A percentile compares a stretch with the other conserved stretches of the same genome.
Evolutionary conservation across 805 yeast species (phyloP).

Genomic region (Sugiyamaella chiloensis): DNA sequence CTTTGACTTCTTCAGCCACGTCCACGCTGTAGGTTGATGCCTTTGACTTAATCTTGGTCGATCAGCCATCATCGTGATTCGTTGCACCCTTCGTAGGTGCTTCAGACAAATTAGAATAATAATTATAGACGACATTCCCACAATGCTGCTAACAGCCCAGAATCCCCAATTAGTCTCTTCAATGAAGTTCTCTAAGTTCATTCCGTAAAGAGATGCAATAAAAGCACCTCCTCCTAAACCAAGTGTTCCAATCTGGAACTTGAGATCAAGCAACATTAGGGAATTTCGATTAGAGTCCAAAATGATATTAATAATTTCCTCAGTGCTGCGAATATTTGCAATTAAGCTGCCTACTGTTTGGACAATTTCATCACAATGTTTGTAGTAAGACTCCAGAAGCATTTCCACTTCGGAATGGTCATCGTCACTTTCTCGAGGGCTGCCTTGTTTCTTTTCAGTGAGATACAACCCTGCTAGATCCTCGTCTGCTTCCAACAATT

Average conservation of each 20-base stretch:
- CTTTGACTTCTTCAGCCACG: not conserved
- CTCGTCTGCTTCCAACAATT: constrained; percentile 82
- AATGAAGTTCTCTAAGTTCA: constrained; percentile 90
- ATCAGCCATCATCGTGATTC: constrained; percentile 54
- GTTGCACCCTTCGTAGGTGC: constrained; percentile 62
- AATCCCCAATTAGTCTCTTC: constrained; percentile 81
- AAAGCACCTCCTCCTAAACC: constrained; percentile 79
- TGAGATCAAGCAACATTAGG: constrained; percentile 79
- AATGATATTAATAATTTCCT: constrained; percentile 89
- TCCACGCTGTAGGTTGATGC: not conserved
- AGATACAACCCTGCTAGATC: constrained; percentile 78
- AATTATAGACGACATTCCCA: constrained; percentile 43
- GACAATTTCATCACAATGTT: constrained; percentile 89
- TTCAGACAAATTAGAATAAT: constrained; percentile 55
- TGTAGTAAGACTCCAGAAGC: constrained; percentile 84
- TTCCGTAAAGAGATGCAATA: constrained; percentile 86
- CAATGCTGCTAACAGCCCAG: constrained; percentile 43
- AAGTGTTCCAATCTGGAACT: constrained; percentile 77
- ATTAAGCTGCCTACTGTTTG: constrained; percentile 77
- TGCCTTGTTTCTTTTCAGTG: constrained; percentile 53
- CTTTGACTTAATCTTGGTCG: constrained; percentile 4
- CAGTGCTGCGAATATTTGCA: constrained; percentile 86
- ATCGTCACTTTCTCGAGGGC: constrained; percentile 40
- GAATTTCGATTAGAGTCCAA: constrained; percentile 93
- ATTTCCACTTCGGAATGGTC: constrained; percentile 84